Evolutionary conservation across 208 protist genomes (phyloP).

Genomic region (Herpetomonas samuelpessoai): DNA sequence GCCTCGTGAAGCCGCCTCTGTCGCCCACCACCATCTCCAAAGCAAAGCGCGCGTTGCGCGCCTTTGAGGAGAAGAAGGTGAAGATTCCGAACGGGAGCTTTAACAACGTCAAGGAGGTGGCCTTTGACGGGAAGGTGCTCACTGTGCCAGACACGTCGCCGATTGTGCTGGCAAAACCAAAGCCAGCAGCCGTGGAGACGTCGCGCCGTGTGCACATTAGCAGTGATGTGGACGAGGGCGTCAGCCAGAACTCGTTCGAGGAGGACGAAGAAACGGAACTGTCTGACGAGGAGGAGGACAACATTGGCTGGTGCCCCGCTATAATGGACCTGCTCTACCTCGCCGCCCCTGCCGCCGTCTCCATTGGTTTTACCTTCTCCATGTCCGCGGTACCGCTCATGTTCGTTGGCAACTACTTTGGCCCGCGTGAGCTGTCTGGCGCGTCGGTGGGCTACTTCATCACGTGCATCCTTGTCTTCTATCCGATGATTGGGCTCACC

Average conservation of each 20-base stretch:
- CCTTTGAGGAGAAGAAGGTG: slow-evolving; percentile 45
- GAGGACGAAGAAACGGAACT: slow-evolving; percentile 15
- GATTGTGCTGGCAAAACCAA: slow-evolving; percentile 19
- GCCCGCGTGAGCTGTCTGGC: slow-evolving; percentile 55
- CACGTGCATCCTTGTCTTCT: slow-evolving; percentile 60
- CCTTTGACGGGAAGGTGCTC: slow-evolving; percentile 18
- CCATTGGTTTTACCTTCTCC: slow-evolving; percentile 77
- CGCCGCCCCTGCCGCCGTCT: slow-evolving; percentile 56
- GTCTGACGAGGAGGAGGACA: slow-evolving; percentile 34
- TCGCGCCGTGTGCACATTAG: slow-evolving; percentile 35
- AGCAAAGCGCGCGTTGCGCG: slow-evolving; percentile 24
- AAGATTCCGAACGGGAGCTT: slow-evolving; percentile 32
- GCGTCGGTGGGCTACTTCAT: slow-evolving; percentile 85
- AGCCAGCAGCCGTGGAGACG: slow-evolving; percentile 5
- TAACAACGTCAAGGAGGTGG: slow-evolving; percentile 21
- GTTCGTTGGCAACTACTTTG: slow-evolving; percentile 78
- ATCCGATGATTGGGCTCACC: slow-evolving; percentile 78
- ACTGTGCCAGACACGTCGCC: slow-evolving; percentile 31
- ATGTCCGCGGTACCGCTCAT: slow-evolving; percentile 72
- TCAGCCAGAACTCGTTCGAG: slow-evolving; percentile 8
- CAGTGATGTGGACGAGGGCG: slow-evolving; percentile 24
- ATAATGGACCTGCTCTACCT: slow-evolving; percentile 65
- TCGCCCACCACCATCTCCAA: slow-evolving; percentile 47
- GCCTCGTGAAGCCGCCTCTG: slow-evolving; percentile 17
- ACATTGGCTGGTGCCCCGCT: slow-evolving; percentile 35